phyloP scores from a whole-genome alignment of 2,329 filamentous ascomycete species.

The Aureobasidium sp. region DNA sequence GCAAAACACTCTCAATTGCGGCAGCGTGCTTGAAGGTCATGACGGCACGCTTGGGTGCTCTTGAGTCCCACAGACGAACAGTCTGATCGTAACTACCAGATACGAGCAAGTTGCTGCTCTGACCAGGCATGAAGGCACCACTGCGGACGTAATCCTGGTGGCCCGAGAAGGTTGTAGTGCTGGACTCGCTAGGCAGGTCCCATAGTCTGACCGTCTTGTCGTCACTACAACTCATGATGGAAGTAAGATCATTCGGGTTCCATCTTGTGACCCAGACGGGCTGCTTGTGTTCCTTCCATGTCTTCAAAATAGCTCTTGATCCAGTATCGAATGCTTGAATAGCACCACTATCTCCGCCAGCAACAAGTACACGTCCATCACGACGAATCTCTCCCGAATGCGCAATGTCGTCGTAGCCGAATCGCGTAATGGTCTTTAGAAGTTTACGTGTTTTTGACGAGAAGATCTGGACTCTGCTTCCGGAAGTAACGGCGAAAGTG shows the following conservation, averaged over 20 bases:
- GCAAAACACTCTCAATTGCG: slow-evolving; percentile 79
- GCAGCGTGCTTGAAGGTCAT: slow-evolving; percentile 95
- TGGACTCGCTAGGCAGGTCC: slow-evolving; percentile 77
- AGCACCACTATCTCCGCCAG: slow-evolving; percentile 82
- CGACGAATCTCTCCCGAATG: slow-evolving; percentile 80
- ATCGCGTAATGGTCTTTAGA: slow-evolving; percentile 87
- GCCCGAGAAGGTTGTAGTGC: slow-evolving; percentile 70
- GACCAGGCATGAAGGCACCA: slow-evolving; percentile 74
- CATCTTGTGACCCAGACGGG: slow-evolving; percentile 88
- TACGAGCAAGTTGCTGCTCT: slow-evolving; percentile 61
- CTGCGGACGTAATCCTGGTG: slow-evolving; percentile 89
- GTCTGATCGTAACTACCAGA: slow-evolving; percentile 94
- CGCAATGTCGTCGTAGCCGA: slow-evolving; percentile 69
- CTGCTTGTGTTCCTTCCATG: slow-evolving; percentile 90
- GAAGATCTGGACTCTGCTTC: slow-evolving; percentile 87
- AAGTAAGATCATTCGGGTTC: slow-evolving; percentile 73
- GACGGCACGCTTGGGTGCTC: slow-evolving; percentile 57
- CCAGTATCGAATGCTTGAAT: slow-evolving; percentile 93
- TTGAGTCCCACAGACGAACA: slow-evolving; percentile 86
- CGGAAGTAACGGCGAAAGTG: slow-evolving; percentile 88
- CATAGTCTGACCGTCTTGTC: slow-evolving; percentile 88
- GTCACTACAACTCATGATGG: slow-evolving; percentile 81
- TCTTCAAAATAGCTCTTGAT: slow-evolving; percentile 86
- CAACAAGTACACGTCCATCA: slow-evolving; percentile 82
- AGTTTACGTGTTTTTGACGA: slow-evolving; percentile 86